Conservation (phyloP, 768 basidiomycete genomes). For the Podaxis rugospora region DNA sequence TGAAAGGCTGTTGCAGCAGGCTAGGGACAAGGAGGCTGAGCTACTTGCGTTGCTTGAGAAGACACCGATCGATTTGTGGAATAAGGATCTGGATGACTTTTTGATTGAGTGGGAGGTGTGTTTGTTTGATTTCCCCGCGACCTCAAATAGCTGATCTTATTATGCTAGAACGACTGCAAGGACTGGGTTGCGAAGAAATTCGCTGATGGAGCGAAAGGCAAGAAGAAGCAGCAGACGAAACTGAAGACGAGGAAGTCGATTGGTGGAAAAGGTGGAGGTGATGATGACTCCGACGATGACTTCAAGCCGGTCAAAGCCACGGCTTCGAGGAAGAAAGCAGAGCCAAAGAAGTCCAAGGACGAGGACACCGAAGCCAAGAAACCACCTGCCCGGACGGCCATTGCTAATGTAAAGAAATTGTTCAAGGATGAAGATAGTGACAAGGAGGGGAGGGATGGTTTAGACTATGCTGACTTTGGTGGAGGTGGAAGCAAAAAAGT, state of each 20-base stretch:
- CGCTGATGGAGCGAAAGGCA: constrained; percentile 36
- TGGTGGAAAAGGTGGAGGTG: constrained; percentile 21
- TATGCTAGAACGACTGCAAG: constrained; percentile 36
- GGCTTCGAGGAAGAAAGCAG: constrained; percentile 32
- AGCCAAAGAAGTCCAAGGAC: constrained; percentile 22
- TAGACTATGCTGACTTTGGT: constrained; percentile 2
- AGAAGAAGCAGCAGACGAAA: constrained; percentile 43
- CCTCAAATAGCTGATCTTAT: constrained; percentile 9
- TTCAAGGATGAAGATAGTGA: constrained; percentile 13
- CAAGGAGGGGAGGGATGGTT: background rate
- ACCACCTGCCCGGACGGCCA: constrained; percentile 13
- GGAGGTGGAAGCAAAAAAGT: background rate
- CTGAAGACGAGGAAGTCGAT: constrained; percentile 47
- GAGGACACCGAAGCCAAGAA: constrained; percentile 15
- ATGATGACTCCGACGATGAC: constrained; percentile 37
- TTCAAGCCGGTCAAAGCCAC: constrained; percentile 45
- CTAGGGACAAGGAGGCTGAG: constrained; percentile 78
- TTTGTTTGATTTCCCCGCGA: constrained; percentile 10
- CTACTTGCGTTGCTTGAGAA: constrained; percentile 73
- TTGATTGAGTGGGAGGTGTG: constrained; percentile 80
- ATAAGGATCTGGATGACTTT: constrained; percentile 82
- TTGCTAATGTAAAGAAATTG: constrained; percentile 17
- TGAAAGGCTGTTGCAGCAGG: constrained; percentile 76
- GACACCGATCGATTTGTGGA: constrained; percentile 84
- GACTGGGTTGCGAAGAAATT: constrained; percentile 40